Conservation (phyloP, 257 asterid genomes). For the Verbascum thapsus region DNA sequence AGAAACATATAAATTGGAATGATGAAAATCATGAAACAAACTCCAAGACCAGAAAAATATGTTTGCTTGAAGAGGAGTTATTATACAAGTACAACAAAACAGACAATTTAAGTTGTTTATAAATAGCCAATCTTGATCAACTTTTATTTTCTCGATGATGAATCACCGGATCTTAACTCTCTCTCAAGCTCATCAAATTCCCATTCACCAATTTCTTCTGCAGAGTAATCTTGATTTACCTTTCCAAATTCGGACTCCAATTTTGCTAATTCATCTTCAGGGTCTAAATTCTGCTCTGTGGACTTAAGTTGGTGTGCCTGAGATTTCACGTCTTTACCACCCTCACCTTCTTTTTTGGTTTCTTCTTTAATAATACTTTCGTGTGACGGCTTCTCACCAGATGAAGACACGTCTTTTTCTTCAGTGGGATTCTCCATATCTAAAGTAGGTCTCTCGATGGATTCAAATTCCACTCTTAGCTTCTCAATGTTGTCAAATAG, state of each 20-base stretch:
- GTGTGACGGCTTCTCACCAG: slow-evolving; percentile 38
- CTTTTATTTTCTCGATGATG: slow-evolving; percentile 45
- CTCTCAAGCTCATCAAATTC: slow-evolving; percentile 94
- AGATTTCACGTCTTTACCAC: slow-evolving; percentile 34
- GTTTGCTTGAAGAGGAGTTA: slow-evolving; percentile 30
- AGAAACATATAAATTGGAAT: slow-evolving; percentile 23
- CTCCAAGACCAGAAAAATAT: slow-evolving; percentile 28
- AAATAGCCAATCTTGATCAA: slow-evolving; percentile 5
- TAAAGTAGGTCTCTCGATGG: slow-evolving; percentile 78
- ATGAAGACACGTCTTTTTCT: slow-evolving; percentile 43
- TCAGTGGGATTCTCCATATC: slow-evolving; percentile 75
- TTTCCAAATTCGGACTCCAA: slow-evolving; percentile 91
- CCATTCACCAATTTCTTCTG: slow-evolving; percentile 88
- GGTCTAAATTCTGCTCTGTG: slow-evolving; percentile 51
- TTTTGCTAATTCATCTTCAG: slow-evolving; percentile 81
- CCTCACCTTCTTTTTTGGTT: slow-evolving; percentile 36
- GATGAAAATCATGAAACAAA: background rate
- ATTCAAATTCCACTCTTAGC: slow-evolving; percentile 71
- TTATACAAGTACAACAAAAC: slow-evolving; percentile 10
- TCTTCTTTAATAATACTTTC: slow-evolving; percentile 38
- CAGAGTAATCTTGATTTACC: slow-evolving; percentile 58
- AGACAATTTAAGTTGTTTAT: background rate
- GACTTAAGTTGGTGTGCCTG: slow-evolving; percentile 37
- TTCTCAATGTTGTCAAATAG: slow-evolving; percentile 72
- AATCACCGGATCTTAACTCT: slow-evolving; percentile 61